These are phyloP conservation scores for Zanthoxylum bungeanum DNA, from an alignment of 345 rosid species.

Conservation along the genomic window DNA sequence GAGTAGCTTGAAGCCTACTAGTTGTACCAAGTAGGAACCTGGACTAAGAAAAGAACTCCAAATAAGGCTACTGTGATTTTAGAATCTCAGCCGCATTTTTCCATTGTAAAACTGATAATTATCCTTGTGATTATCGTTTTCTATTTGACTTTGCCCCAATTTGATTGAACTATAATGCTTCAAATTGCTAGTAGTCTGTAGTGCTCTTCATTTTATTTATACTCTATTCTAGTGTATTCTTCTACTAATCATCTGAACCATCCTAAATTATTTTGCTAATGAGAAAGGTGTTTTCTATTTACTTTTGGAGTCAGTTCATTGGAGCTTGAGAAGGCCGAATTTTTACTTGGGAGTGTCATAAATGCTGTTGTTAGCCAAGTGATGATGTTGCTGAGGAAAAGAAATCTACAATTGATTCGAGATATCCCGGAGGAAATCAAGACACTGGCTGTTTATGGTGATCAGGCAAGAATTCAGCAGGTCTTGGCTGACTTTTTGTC, in stretches of 20 bases:
- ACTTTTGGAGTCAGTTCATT: constrained; percentile 46
- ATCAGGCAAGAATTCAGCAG: constrained; percentile 89
- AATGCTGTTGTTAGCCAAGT: constrained; percentile 97
- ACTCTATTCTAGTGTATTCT: not conserved
- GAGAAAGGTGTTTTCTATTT: constrained; percentile 11
- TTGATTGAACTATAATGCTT: too few relatives aligned
- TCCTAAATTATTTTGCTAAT: constrained; percentile 11
- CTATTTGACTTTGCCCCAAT: too few relatives aligned
- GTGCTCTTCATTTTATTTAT: not conserved
- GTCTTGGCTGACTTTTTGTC: constrained; percentile 83
- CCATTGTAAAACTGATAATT: not conserved
- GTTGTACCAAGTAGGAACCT: not conserved
- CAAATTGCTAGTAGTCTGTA: not conserved
- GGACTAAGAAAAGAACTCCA: not conserved
- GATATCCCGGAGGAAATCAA: constrained; percentile 95
- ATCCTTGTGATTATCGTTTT: not conserved
- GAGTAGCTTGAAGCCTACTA: not conserved
- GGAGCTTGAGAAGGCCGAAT: constrained; percentile 76
- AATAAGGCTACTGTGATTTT: not conserved
- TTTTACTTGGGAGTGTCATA: constrained; percentile 78
- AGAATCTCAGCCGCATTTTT: not conserved
- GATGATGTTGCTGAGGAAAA: constrained; percentile 68
- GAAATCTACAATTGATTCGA: constrained; percentile 81
- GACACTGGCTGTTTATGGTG: constrained; percentile 76
- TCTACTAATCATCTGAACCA: not conserved